Conservation (phyloP, 1,284 basidiomycete genomes). For the Xanthoconium separans region DNA sequence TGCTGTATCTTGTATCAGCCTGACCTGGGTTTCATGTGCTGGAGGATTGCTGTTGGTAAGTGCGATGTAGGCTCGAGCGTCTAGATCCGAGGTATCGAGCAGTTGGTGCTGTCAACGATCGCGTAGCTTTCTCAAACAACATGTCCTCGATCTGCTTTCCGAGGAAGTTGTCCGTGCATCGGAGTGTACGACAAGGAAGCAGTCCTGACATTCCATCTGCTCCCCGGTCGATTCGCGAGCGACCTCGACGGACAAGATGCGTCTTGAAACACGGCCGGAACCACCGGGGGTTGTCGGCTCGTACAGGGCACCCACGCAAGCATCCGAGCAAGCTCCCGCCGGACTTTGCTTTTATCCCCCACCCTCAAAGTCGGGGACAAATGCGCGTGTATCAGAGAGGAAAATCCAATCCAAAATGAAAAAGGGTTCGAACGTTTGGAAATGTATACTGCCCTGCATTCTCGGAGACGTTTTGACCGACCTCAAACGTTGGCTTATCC, state of each 20-base stretch:
- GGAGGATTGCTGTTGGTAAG: slow-evolving; percentile 1
- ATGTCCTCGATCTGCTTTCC: too few species aligned
- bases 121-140: not conserved
- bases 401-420: not conserved
- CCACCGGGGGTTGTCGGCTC: not conserved
- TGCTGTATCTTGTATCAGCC: not conserved
- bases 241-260: not conserved
- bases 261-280: slow-evolving; percentile 2
- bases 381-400: not conserved
- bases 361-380: not conserved
- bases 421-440: not conserved
- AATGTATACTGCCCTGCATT: not conserved
- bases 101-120: not conserved
- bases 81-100: not conserved
- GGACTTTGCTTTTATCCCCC: not conserved
- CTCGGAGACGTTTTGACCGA: not conserved
- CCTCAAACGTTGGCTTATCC: too few species aligned
- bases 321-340: not conserved
- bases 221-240: not conserved
- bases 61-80: slow-evolving; percentile 6
- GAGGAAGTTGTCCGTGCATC: too few species aligned
- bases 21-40: not conserved
- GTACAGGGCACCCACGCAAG: not conserved
- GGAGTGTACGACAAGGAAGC: too few species aligned
- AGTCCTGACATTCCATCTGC: too few species aligned